Base-by-base conservation (phyloP, 768 basidiomycete genomes). In the Arthromyces matolae region DNA sequence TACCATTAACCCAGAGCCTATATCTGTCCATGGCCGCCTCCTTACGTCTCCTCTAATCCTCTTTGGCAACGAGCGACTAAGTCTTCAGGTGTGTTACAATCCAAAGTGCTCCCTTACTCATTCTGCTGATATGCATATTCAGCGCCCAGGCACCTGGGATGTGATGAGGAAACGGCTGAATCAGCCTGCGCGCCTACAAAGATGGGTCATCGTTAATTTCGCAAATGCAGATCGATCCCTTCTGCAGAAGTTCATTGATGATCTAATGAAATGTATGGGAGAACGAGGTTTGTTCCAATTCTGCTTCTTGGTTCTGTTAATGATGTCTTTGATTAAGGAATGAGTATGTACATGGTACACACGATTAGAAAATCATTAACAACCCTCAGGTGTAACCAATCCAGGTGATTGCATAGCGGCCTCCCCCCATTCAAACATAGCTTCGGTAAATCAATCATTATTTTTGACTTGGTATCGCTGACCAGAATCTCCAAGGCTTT, bases 21-120 rank as follows among this genome's bases (percentile, higher is more conserved):
- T 66, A 8, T 8, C 54, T 0, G 64, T 76, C 2, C 58, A 60
- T 2, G 73, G 74, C 0, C 68, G 70, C 20, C 42, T 71, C 24
- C 57, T 75, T 1, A 55, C 62, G 2, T 53, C 63, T 0, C 71
- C 72, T 0, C 36, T 42, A 0, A 69, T 75, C 22, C 19, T 50
- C 6, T 75, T 72, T 35, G 58, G 46, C 1, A 33, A 47, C 13
- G 27, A 40, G 16, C 16, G 46, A 34, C 14, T 55, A 3, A 14
- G 31, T 32, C 55, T 46, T 5, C 52, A 54, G 49, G 58, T 57
- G 33, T 53, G 41, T n/a, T 34, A 18, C 4, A 28, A 12, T 18
- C 2, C 31, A 16, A 8, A 13, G 10, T 33, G 14, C 16, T 37
- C 27, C 1, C 9, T 31, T 45, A 22, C 27, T 25, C 18, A 14